phyloP scores from a whole-genome alignment of 164 flowering plant genomes.

The Piper betle region DNA sequence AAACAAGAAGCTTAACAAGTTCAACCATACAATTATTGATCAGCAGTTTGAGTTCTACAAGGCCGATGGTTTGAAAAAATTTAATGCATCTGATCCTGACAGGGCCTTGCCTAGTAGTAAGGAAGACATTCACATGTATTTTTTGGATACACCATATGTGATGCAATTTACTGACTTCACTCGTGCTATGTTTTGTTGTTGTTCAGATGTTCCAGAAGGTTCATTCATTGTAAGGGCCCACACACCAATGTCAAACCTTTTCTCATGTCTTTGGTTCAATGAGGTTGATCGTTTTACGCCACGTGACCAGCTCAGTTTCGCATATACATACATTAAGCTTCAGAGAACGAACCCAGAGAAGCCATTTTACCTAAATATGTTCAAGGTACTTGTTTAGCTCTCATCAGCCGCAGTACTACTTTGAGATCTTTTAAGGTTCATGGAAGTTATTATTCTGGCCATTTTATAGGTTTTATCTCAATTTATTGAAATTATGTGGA shows the following conservation, averaged over 20 bases:
- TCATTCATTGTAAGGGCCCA: slow-evolving; percentile 91
- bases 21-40: slow-evolving; percentile 84
- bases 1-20: slow-evolving; percentile 88
- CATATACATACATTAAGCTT: slow-evolving; percentile 76
- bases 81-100: slow-evolving; percentile 53
- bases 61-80: slow-evolving; percentile 87
- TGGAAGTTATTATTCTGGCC: no score
- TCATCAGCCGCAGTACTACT: neutral
- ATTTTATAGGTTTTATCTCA: neutral
- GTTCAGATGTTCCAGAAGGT: slow-evolving; percentile 93
- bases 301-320: slow-evolving; percentile 94
- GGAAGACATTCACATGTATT: slow-evolving; percentile 22
- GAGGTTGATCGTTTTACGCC: slow-evolving; percentile 95
- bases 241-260: slow-evolving; percentile 89
- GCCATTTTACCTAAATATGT: slow-evolving; percentile 69
- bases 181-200: slow-evolving; percentile 4
- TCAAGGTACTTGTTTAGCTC: slow-evolving; percentile 41
- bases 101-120: slow-evolving; percentile 76
- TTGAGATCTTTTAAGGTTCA: no score
- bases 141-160: neutral
- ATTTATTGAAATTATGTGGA: no score
- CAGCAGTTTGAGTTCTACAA: slow-evolving; percentile 80
- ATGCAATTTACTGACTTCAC: neutral
- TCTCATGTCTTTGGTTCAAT: slow-evolving; percentile 97
- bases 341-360: slow-evolving; percentile 63